phyloP scores from a whole-genome alignment of 78 protist species.

The Dictyostelium capitatum region DNA sequence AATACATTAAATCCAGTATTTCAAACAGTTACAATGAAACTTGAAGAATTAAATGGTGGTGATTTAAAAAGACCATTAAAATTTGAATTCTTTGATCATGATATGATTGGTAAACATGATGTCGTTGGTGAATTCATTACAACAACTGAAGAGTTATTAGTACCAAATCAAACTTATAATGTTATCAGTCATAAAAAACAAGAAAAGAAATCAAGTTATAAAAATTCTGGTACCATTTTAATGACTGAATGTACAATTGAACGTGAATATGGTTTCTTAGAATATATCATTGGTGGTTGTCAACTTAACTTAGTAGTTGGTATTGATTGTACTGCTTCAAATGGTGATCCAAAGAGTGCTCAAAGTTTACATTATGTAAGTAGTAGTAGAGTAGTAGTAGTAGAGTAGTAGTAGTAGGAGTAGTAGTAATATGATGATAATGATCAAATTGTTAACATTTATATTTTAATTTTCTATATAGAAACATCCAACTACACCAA shows the following conservation, averaged over 20 bases:
- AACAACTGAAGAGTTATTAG: constrained; percentile 34
- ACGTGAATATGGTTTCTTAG: constrained; percentile 75
- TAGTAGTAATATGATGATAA: too few relatives aligned
- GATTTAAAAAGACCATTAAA: constrained; percentile 32
- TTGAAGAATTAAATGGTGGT: constrained; percentile 62
- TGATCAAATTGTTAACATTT: too few relatives aligned
- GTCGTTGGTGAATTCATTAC: constrained; percentile 68
- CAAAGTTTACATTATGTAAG: constrained; percentile 36
- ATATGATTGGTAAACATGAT: constrained; percentile 80
- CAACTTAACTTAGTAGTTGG: constrained; percentile 85
- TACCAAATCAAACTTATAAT: background rate
- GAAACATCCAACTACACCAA: constrained; percentile 60
- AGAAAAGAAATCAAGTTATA: constrained; percentile 45
- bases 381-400: background rate
- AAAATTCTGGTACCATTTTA: constrained; percentile 74
- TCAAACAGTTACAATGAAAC: background rate
- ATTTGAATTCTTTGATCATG: constrained; percentile 81
- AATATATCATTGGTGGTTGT: constrained; percentile 85
- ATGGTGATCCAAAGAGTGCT: constrained; percentile 39
- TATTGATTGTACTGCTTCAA: constrained; percentile 94
- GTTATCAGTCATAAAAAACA: constrained; percentile 69
- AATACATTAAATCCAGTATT: constrained; percentile 81
- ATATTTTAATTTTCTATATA: background rate
- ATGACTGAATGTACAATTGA: constrained; percentile 26
- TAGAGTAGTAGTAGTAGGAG: too few relatives aligned